phyloP scores from a whole-genome alignment of 306 rosid genomes.

The Cicer yamashitae region DNA sequence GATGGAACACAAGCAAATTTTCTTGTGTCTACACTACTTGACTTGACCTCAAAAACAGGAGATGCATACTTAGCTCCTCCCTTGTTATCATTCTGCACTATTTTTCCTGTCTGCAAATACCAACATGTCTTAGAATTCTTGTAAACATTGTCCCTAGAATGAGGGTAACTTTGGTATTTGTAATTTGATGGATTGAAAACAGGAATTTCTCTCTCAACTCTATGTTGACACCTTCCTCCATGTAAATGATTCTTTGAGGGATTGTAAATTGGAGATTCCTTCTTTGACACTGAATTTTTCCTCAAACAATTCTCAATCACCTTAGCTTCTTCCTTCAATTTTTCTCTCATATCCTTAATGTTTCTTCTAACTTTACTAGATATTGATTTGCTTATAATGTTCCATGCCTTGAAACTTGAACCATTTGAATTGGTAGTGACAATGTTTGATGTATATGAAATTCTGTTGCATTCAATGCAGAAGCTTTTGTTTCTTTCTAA shows the following conservation, averaged over 20 bases:
- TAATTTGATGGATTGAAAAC: slow-evolving; percentile 82
- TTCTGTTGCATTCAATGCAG: slow-evolving; percentile 79
- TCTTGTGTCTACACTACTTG: slow-evolving; percentile 52
- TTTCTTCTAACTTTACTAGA: slow-evolving; percentile 56
- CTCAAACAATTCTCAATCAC: slow-evolving; percentile 82
- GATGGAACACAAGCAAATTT: slow-evolving; percentile 66
- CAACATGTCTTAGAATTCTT: slow-evolving; percentile 54
- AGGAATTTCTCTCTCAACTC: slow-evolving; percentile 65
- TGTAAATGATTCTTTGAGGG: slow-evolving; percentile 42
- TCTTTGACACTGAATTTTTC: slow-evolving; percentile 55
- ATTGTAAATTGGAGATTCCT: slow-evolving; percentile 55
- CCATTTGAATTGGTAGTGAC: slow-evolving; percentile 46
- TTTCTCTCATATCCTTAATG: slow-evolving; percentile 65
- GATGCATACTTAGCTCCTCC: slow-evolving; percentile 50
- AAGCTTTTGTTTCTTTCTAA: slow-evolving; percentile 61
- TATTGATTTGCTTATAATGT: slow-evolving; percentile 46
- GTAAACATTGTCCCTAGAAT: slow-evolving; percentile 51
- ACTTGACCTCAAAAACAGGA: slow-evolving; percentile 69
- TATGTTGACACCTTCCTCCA: slow-evolving; percentile 39
- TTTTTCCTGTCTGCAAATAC: slow-evolving; percentile 53
- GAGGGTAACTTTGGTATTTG: slow-evolving; percentile 71
- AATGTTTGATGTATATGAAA: slow-evolving; percentile 49
- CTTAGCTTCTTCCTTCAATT: slow-evolving; percentile 73
- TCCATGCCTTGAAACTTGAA: slow-evolving; percentile 50
- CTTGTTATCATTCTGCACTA: slow-evolving; percentile 42